phyloP scores from a whole-genome alignment of 2,329 filamentous ascomycete species.

The Metarhizium anisopliae region DNA sequence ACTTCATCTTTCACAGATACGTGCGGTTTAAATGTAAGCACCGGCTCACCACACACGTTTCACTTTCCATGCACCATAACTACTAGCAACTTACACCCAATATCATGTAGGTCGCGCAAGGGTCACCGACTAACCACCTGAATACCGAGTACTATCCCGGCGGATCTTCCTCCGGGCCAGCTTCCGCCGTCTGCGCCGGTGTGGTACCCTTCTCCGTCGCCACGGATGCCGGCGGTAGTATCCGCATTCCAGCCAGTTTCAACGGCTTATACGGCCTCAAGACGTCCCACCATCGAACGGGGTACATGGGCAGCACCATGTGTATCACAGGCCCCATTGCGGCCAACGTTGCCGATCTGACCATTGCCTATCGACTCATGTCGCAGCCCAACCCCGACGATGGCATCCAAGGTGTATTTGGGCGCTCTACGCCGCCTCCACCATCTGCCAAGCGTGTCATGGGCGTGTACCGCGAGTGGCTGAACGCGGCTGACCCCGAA shows the following conservation, averaged over 20 bases:
- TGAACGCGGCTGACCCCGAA: constrained; percentile 42
- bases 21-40: constrained; percentile 65
- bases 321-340: constrained; percentile 68
- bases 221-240: constrained; percentile 67
- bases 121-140: constrained; percentile 70
- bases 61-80: background rate
- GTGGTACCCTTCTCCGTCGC: constrained; percentile 68
- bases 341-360: constrained; percentile 66
- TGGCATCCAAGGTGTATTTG: constrained; percentile 53
- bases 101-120: constrained; percentile 43
- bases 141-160: constrained; percentile 71
- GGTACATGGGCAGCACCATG: constrained; percentile 43
- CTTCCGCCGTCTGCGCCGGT: constrained; percentile 60
- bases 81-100: background rate
- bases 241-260: constrained; percentile 65
- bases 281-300: constrained; percentile 62
- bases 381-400: constrained; percentile 60
- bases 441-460: constrained; percentile 48
- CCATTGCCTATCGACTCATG: constrained; percentile 75
- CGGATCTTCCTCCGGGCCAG: constrained; percentile 71
- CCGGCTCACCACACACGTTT: background rate
- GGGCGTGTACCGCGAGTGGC: constrained; percentile 55
- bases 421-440: constrained; percentile 39
- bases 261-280: constrained; percentile 80
- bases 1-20: constrained; percentile 41